phyloP scores from a whole-genome alignment of 2,329 filamentous ascomycete species.

The Xylariales sp. region DNA sequence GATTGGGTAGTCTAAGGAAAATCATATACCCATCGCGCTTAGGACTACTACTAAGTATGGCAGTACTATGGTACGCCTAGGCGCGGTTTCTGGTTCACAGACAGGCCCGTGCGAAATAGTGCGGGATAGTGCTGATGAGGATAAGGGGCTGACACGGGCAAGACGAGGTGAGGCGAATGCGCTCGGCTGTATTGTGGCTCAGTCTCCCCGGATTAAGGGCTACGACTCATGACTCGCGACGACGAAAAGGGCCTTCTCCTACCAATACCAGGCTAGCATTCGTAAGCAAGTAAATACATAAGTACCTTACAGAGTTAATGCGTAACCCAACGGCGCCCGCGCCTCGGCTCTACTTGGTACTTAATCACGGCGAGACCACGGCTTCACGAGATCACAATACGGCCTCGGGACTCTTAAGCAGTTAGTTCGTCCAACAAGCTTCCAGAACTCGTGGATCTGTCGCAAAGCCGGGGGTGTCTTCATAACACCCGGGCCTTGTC shows the following conservation, averaged over 20 bases:
- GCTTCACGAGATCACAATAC: conserved; percentile 8
- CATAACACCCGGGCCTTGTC: conserved; percentile 6
- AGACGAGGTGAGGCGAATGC: conserved; percentile 21
- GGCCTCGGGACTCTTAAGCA: conserved; percentile 5
- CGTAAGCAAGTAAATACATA: not conserved
- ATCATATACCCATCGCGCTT: not conserved
- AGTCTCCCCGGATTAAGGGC: conserved; percentile 22
- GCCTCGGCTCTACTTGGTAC: not conserved
- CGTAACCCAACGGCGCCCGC: not conserved
- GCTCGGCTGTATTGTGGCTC: conserved; percentile 32
- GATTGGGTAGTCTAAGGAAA: not conserved
- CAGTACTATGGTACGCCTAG: too few relatives aligned
- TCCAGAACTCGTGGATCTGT: conserved; percentile 26
- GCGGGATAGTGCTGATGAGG: conserved; percentile 7
- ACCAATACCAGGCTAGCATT: conserved; percentile 2
- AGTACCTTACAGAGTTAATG: not conserved
- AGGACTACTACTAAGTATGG: too few relatives aligned
- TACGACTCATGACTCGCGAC: conserved; percentile 17
- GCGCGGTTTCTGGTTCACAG: not conserved
- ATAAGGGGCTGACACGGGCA: conserved; percentile 20
- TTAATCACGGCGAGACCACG: conserved; percentile 15
- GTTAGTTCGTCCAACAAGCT: conserved; percentile 1
- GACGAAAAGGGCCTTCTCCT: conserved; percentile 26
- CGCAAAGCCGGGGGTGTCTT: conserved; percentile 20
- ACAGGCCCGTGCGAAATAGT: conserved; percentile 3